Percentiles rank a stretch among this genome's conserved stretches.
These are phyloP conservation scores for Diaporthe velutina DNA, from an alignment of 2,329 filamentous ascomycete genomes.

Conservation along the genomic window DNA sequence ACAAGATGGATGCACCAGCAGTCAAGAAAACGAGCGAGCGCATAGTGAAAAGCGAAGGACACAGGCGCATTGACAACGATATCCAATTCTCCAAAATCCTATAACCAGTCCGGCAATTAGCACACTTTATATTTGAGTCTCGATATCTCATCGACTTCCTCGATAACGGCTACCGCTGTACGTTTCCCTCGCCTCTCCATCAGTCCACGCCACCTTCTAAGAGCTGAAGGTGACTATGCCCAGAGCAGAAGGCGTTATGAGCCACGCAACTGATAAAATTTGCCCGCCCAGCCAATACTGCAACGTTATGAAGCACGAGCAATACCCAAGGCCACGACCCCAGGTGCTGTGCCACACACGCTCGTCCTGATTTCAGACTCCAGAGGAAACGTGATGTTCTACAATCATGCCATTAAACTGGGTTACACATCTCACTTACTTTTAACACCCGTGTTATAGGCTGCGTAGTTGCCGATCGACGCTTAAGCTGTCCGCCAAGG, in stretches of 20 bases:
- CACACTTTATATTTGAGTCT: neutral
- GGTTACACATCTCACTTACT: neutral
- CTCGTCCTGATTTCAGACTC: neutral
- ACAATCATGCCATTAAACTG: neutral
- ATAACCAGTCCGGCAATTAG: neutral
- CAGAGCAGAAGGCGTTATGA: conserved; percentile 17
- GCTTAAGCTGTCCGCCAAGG: neutral
- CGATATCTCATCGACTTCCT: too few relatives aligned
- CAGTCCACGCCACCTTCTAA: neutral
- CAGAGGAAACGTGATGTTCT: neutral
- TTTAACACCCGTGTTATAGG: neutral
- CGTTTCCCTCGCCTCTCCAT: neutral
- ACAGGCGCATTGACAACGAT: neutral
- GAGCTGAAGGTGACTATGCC: conserved; percentile 8
- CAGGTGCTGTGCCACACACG: conserved; percentile 10
- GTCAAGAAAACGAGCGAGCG: neutral
- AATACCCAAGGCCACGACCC: neutral
- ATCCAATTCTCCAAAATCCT: neutral
- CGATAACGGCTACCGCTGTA: too few relatives aligned
- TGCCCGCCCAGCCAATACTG: conserved; percentile 8
- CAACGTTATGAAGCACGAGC: conserved; percentile 12
- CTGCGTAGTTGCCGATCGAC: conserved; percentile 12
- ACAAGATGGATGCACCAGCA: neutral
- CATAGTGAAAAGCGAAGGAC: neutral
- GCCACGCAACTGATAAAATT: neutral